Percentiles rank a stretch among this genome's conserved stretches.
Evolutionary conservation across 1,139 yeast species (phyloP).

Genomic region (Neolecta irregularis): DNA sequence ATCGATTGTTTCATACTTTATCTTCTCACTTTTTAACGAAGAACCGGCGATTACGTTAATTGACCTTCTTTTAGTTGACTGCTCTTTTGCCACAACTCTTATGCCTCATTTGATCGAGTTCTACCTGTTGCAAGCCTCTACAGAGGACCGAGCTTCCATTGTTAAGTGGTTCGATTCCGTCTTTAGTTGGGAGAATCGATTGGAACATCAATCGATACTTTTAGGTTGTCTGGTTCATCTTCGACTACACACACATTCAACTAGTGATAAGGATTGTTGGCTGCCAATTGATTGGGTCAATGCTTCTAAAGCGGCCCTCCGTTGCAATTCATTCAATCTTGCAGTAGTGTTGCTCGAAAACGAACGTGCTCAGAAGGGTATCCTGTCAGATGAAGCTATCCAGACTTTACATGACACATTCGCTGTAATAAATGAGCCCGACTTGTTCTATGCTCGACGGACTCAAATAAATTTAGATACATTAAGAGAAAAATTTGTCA

Average conservation of each 20-base stretch:
- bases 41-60: too few relatives aligned
- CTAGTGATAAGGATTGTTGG: conserved; percentile 6
- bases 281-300: conserved; percentile 7
- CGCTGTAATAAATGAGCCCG: conserved; percentile 41
- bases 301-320: conserved; percentile 14
- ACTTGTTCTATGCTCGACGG: conserved; percentile 49
- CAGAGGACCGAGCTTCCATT: background rate
- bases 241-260: conserved; percentile 3
- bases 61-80: too few relatives aligned
- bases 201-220: background rate
- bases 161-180: background rate
- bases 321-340: conserved; percentile 10
- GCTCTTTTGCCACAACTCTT: too few relatives aligned
- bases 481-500: conserved; percentile 1
- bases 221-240: background rate
- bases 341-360: conserved; percentile 16
- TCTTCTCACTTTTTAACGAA: too few relatives aligned
- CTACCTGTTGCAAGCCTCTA: background rate
- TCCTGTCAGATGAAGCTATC: background rate
- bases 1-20: too few relatives aligned
- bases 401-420: conserved; percentile 29
- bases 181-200: background rate
- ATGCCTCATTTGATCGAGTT: background rate
- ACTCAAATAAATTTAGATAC: background rate
- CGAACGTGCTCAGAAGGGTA: conserved; percentile 12